Conservation (phyloP, 2,329 filamentous ascomycete species). For the Trichophyton verrucosum region DNA sequence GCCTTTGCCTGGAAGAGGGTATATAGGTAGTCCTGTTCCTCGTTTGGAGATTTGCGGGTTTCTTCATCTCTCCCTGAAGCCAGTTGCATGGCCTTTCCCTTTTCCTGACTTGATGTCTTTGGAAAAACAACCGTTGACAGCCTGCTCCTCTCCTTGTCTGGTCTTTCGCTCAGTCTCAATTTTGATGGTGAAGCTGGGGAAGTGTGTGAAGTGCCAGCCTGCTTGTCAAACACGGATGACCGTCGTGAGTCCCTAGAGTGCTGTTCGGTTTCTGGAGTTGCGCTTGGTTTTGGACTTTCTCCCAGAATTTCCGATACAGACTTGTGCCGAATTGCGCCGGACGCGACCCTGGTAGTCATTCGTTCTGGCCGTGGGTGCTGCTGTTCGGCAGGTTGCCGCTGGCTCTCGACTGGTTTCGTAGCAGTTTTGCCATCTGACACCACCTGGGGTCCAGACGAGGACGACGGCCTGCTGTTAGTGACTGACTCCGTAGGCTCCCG, state of each 20-base stretch:
- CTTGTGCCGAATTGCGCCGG: slow-evolving; percentile 57
- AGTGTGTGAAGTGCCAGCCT: slow-evolving; percentile 22
- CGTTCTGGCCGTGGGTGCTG: slow-evolving; percentile 35
- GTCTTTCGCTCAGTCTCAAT: slow-evolving; percentile 26
- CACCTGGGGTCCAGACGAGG: background rate
- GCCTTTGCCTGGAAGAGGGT: slow-evolving; percentile 51
- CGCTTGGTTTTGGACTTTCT: slow-evolving; percentile 38
- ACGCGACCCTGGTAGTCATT: slow-evolving; percentile 58
- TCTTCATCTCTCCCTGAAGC: slow-evolving; percentile 35
- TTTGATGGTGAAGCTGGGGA: slow-evolving; percentile 17
- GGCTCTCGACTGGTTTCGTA: background rate
- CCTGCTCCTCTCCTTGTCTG: slow-evolving; percentile 48
- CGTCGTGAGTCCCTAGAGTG: slow-evolving; percentile 15
- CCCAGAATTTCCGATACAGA: slow-evolving; percentile 61
- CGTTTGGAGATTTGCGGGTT: slow-evolving; percentile 20
- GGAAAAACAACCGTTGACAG: slow-evolving; percentile 68
- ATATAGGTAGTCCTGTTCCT: slow-evolving; percentile 49
- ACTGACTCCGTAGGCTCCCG: background rate
- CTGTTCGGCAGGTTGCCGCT: slow-evolving; percentile 6
- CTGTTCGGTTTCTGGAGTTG: slow-evolving; percentile 22
- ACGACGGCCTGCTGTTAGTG: background rate
- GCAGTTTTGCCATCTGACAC: background rate
- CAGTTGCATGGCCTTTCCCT: slow-evolving; percentile 28
- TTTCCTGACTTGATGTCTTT: slow-evolving; percentile 43
- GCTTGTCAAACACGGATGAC: slow-evolving; percentile 2